Percentiles rank a stretch among this genome's conserved stretches.
Conservation (phyloP, 768 basidiomycete species). For the Nevesoporus exiguus region DNA sequence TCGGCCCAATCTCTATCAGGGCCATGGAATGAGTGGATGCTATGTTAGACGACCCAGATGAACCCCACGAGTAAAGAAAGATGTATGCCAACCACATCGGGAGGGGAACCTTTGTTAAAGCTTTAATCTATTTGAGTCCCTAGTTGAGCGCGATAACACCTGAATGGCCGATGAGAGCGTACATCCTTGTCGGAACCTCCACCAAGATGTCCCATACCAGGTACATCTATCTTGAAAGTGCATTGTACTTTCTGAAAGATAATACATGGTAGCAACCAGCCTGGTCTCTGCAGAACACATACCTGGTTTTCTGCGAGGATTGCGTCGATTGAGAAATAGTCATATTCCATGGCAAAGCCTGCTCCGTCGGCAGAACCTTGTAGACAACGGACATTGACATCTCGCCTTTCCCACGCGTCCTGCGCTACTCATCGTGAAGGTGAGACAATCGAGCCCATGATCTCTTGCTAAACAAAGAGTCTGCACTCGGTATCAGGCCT, state of each 20-base stretch:
- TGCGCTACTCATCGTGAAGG: too few species aligned
- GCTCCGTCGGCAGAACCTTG: too few species aligned
- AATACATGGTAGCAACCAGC: neutral
- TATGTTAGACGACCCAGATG: neutral
- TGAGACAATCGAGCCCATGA: too few species aligned
- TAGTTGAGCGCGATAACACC: constrained; percentile 7
- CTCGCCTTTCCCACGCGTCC: neutral
- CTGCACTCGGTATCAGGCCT: too few species aligned
- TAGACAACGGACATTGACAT: neutral
- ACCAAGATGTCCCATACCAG: constrained; percentile 85
- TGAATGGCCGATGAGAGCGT: constrained; percentile 27
- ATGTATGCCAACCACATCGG: constrained; percentile 92
- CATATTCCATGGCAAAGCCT: constrained; percentile 66
- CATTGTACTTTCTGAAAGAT: constrained; percentile 80
- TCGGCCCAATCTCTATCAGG: constrained; percentile 77
- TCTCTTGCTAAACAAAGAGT: too few species aligned
- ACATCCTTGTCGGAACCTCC: constrained; percentile 84
- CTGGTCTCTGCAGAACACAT: constrained; percentile 4
- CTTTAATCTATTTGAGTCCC: constrained; percentile 56
- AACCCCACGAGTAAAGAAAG: constrained; percentile 67
- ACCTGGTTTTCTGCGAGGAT: constrained; percentile 93
- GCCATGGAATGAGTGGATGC: constrained; percentile 1
- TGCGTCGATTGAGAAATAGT: constrained; percentile 89
- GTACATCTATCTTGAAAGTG: constrained; percentile 83
- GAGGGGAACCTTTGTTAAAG: constrained; percentile 71